phyloP scores from a whole-genome alignment of 352 stramenopile species.

The Phytophthora hybrid region DNA sequence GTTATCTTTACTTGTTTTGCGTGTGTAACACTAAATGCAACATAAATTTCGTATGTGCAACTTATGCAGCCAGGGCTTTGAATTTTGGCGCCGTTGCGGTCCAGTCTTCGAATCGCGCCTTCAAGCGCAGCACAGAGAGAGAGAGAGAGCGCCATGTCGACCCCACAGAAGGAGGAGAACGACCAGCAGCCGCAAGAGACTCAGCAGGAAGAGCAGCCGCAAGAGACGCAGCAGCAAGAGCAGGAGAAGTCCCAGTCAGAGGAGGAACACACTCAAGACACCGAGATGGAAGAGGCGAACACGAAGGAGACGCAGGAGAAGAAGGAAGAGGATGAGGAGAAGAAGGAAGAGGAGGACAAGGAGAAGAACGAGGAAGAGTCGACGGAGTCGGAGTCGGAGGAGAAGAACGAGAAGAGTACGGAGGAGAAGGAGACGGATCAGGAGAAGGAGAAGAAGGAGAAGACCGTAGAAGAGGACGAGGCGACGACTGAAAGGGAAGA shows the following conservation, averaged over 20 bases:
- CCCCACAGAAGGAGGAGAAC: slow-evolving; percentile 7
- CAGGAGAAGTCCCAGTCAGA: slow-evolving; percentile 6
- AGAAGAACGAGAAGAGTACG: not conserved
- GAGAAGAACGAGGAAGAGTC: slow-evolving; percentile 5
- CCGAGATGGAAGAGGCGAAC: not conserved
- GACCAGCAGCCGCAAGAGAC: slow-evolving; percentile 6
- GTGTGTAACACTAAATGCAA: not conserved
- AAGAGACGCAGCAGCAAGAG: slow-evolving; percentile 1
- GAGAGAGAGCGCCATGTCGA: slow-evolving; percentile 13
- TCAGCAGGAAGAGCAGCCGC: slow-evolving; percentile 1
- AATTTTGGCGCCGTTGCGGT: slow-evolving; percentile 28
- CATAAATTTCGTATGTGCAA: not conserved
- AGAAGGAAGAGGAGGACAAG: slow-evolving; percentile 15
- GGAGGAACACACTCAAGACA: not conserved
- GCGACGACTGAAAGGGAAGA: not conserved
- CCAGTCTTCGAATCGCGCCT: slow-evolving; percentile 24
- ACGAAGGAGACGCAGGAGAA: not conserved
- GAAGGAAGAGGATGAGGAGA: slow-evolving; percentile 2
- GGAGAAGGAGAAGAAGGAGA: not conserved
- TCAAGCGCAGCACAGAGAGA: slow-evolving; percentile 5
- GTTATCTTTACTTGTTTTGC: not conserved
- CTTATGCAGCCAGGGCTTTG: slow-evolving; percentile 15
- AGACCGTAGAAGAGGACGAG: not conserved
- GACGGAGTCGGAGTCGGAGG: slow-evolving; percentile 8
- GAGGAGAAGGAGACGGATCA: not conserved